Base-by-base conservation (phyloP, 345 rosid genomes). In the Citrus reticulata region DNA sequence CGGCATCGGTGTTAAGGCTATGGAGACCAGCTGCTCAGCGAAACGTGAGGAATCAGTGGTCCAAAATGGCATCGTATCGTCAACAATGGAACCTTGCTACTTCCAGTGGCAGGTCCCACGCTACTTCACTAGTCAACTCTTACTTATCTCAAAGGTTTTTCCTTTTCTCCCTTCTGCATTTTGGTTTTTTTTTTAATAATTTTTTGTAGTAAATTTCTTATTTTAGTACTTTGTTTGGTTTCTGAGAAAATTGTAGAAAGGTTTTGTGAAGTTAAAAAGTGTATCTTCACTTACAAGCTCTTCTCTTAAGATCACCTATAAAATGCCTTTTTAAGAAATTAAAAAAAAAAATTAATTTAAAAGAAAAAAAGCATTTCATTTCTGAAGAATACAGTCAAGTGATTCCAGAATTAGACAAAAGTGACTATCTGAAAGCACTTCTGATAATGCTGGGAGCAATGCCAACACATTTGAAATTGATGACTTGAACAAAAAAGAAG, bases 21-120 rank as follows among this genome's bases (percentile, higher is more conserved):
- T 96, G 98, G 99, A 91, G 91, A 78, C 93, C 97, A 64, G 88
- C 95, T 62, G 94, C 99, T 27, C 98, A 92, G 86, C 84, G 97
- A 10, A 94, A 94, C 79, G 80, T 96, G 59, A 87, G 98, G 80
- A 93, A 96, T 75, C 98, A 94, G 46, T 96, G 99, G 99, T 90
- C 97, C 60, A 91, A 88, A 73, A 66, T 96, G 73, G 85, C 89
- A 5, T 85, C 88, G 19, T 82, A 19, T 72, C 85, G 90, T 72
- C 85, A 90, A 64, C 82, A 87, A 46, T 96, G 98, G 99, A 42
- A 78, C 74, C 81, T 89, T 35, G 82, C 91, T 73, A 86, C 87
- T 67, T 86, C 94, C 63, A 30, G 60, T 22, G 98, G 90, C 34
- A 90, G 91, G 81, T 81, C 94, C 42, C 92, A 89, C 79, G 97